Conservation (phyloP, 1,284 basidiomycete genomes). For the Moniliella sp. region DNA sequence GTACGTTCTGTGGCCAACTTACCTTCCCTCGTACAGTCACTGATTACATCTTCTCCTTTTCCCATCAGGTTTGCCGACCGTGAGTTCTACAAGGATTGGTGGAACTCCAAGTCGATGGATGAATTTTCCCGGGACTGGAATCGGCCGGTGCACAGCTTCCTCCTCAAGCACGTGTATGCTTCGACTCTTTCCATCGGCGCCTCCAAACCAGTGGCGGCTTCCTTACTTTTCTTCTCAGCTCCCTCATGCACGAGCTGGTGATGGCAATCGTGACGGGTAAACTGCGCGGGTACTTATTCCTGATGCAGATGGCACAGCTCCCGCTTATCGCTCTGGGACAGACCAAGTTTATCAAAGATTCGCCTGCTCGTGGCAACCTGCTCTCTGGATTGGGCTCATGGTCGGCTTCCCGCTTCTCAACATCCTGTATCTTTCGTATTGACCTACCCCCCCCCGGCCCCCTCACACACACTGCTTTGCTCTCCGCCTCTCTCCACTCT, state of each 20-base stretch:
- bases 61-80: slow-evolving; percentile 57
- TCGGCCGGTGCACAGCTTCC: slow-evolving; percentile 59
- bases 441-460: too few species aligned
- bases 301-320: slow-evolving; percentile 58
- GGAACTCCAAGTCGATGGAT: slow-evolving; percentile 91
- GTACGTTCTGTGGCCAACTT: slow-evolving; percentile 37
- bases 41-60: not conserved
- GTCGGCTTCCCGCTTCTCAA: too few species aligned
- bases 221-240: slow-evolving; percentile 52
- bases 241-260: slow-evolving; percentile 64
- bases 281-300: slow-evolving; percentile 31
- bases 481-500: too few species aligned
- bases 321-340: slow-evolving; percentile 68
- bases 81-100: slow-evolving; percentile 91
- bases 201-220: slow-evolving; percentile 60
- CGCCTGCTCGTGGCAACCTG: too few species aligned
- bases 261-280: slow-evolving; percentile 47
- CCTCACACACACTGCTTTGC: too few species aligned
- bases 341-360: too few species aligned
- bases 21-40: slow-evolving; percentile 2
- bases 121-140: slow-evolving; percentile 45
- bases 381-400: too few species aligned
- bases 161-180: slow-evolving; percentile 74
- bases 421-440: too few species aligned
- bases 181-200: slow-evolving; percentile 57